phyloP scores from a whole-genome alignment of 2,329 filamentous ascomycete species.

The Penicillium griseofulvum region DNA sequence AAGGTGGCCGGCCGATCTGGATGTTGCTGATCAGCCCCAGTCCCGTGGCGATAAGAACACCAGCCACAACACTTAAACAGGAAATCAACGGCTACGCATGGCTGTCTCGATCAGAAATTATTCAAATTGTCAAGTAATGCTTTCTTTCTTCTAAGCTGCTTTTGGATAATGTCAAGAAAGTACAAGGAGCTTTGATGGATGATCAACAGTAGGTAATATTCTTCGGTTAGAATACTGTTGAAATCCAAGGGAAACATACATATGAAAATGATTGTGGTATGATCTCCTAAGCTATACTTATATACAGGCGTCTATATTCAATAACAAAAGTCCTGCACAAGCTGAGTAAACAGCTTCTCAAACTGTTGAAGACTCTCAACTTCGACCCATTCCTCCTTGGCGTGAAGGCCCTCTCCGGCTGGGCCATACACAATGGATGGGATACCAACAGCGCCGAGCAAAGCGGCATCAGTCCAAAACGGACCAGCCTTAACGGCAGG shows the following conservation, averaged over 20 bases:
- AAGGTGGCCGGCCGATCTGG: background rate
- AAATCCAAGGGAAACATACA: background rate
- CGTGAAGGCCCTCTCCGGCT: constrained; percentile 50
- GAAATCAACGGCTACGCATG: background rate
- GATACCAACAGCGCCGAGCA: constrained; percentile 48
- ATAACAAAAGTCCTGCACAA: constrained; percentile 23
- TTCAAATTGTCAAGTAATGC: background rate
- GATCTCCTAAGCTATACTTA: background rate
- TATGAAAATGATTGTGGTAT: background rate
- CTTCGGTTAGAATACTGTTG: background rate
- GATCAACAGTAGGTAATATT: background rate
- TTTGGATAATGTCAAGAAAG: background rate
- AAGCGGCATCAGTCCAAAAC: constrained; percentile 54
- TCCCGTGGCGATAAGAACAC: constrained; percentile 22
- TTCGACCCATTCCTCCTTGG: constrained; percentile 52
- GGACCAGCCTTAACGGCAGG: constrained; percentile 31
- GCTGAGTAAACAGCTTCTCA: constrained; percentile 16
- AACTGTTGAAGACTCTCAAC: constrained; percentile 44
- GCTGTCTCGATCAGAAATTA: background rate
- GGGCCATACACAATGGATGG: constrained; percentile 50
- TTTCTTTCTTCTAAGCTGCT: background rate
- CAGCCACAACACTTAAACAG: background rate
- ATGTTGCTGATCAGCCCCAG: background rate
- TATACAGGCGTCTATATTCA: background rate
- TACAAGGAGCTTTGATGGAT: background rate